Percentiles rank a stretch among this genome's conserved stretches.
Evolutionary conservation across 208 protist species (phyloP).

Genomic region (Leishmania tropica): DNA sequence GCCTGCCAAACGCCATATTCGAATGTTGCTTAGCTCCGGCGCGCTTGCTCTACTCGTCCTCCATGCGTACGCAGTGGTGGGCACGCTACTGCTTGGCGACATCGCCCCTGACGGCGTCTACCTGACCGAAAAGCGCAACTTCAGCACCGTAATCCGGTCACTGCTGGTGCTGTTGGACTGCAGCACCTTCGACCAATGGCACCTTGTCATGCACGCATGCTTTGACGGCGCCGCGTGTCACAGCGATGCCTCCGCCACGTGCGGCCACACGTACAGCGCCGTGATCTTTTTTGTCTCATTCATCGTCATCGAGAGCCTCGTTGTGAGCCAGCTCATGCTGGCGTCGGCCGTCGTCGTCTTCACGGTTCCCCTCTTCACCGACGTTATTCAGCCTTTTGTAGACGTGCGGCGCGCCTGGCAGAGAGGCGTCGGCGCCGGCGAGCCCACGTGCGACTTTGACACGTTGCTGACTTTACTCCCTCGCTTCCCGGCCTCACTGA

Average conservation of each 20-base stretch:
- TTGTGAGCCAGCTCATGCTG: slow-evolving; percentile 31
- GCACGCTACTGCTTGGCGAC: slow-evolving; percentile 48
- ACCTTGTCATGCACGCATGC: slow-evolving; percentile 34
- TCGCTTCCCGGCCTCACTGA: slow-evolving; percentile 13
- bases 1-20: slow-evolving; percentile 15
- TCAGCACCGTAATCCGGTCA: slow-evolving; percentile 50
- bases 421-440: slow-evolving; percentile 12
- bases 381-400: slow-evolving; percentile 33
- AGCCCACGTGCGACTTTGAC: slow-evolving; percentile 14
- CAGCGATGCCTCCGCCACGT: slow-evolving; percentile 11
- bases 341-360: slow-evolving; percentile 30
- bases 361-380: slow-evolving; percentile 18
- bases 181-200: slow-evolving; percentile 61
- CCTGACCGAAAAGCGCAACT: slow-evolving; percentile 61
- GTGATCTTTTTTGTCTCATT: slow-evolving; percentile 47
- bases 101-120: slow-evolving; percentile 28
- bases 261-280: slow-evolving; percentile 26
- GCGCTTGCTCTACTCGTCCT: slow-evolving; percentile 39
- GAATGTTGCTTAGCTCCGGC: slow-evolving; percentile 31
- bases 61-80: slow-evolving; percentile 58
- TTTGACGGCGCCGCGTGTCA: slow-evolving; percentile 19
- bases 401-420: slow-evolving; percentile 35
- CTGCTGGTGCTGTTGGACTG: slow-evolving; percentile 60
- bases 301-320: slow-evolving; percentile 20
- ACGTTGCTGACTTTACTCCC: slow-evolving; percentile 14